phyloP scores from a whole-genome alignment of 257 asterid genomes.

The Nicotiana tomentosiformis region DNA sequence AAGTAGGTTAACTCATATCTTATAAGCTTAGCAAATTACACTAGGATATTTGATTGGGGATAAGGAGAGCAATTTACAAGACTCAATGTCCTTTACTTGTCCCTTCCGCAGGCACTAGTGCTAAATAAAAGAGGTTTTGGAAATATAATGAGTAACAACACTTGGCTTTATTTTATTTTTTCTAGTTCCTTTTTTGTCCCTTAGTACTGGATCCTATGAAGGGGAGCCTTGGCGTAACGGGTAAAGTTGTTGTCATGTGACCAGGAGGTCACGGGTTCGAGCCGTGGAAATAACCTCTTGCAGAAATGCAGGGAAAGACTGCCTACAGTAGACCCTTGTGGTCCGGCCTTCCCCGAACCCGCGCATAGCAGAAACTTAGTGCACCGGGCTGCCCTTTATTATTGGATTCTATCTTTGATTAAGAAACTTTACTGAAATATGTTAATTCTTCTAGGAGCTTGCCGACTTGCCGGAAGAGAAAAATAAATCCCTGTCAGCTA shows the following conservation, averaged over 20 bases:
- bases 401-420: not conserved
- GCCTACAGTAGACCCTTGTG: no score
- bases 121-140: not conserved
- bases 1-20: not conserved
- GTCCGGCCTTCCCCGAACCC: no score
- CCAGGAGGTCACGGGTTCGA: no score
- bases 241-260: no score
- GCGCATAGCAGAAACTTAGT: no score
- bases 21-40: not conserved
- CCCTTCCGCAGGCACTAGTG: not conserved
- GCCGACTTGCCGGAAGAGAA: conserved; percentile 63
- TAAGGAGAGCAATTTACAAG: not conserved
- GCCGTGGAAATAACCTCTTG: no score
- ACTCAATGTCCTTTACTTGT: not conserved
- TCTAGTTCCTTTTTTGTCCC: not conserved
- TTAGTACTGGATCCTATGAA: not conserved
- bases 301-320: no score
- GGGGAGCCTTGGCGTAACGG: no score
- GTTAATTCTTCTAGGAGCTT: conserved; percentile 70
- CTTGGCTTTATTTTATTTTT: not conserved
- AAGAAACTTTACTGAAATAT: conserved; percentile 37
- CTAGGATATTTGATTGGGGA: conserved; percentile 1
- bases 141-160: not conserved
- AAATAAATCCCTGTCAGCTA: conserved; percentile 42
- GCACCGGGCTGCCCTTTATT: not conserved